Evolutionary conservation across 208 protist genomes (phyloP), one percentile per base, ranked within the genome.

Genomic region (Leishmania martiniquensis): DNA sequence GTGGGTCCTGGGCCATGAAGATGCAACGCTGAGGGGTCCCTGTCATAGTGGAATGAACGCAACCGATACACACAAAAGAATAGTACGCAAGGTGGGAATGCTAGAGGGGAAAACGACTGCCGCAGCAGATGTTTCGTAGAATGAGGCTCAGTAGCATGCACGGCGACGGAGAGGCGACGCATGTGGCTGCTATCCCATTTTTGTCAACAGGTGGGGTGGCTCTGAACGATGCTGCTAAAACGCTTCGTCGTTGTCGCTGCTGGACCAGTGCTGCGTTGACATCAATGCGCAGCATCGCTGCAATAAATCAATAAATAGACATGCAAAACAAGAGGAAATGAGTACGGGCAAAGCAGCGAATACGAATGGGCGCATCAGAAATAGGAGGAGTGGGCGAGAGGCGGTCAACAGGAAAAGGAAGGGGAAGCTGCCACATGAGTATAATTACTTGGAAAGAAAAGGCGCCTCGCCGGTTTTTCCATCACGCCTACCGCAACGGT

Each of bases 261-360:
- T n/a, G n/a, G n/a, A n/a, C n/a, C n/a, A n/a, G n/a, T n/a, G n/a
- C n/a, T n/a, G n/a, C n/a, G n/a, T n/a, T n/a, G n/a, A n/a, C n/a
- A n/a, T n/a, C n/a, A n/a, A n/a, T n/a, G n/a, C n/a, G n/a, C n/a
- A n/a, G n/a, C n/a, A n/a, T n/a, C n/a, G n/a, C n/a, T n/a, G n/a
- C n/a, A n/a, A n/a, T n/a, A n/a, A n/a, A n/a, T n/a, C n/a, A n/a
- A n/a, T n/a, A n/a, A n/a, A n/a, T n/a, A n/a, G n/a, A n/a, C n/a
- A n/a, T n/a, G 45, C 32, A 76, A 80, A 15, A 45, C 25, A 7
- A 62, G 62, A 68, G 42, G 29, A 69, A 42, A 25, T 32, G 66
- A 22, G 22, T 76, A 0, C 75, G 77, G 66, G 54, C 39, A 15
- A 74, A 25, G 12, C 9, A 49, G 49, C 10, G 45, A 62, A 32